Percentiles rank a stretch among this genome's conserved stretches.
phyloP scores from a whole-genome alignment of 2,329 filamentous ascomycete genomes.

The Calonectria naviculata region DNA sequence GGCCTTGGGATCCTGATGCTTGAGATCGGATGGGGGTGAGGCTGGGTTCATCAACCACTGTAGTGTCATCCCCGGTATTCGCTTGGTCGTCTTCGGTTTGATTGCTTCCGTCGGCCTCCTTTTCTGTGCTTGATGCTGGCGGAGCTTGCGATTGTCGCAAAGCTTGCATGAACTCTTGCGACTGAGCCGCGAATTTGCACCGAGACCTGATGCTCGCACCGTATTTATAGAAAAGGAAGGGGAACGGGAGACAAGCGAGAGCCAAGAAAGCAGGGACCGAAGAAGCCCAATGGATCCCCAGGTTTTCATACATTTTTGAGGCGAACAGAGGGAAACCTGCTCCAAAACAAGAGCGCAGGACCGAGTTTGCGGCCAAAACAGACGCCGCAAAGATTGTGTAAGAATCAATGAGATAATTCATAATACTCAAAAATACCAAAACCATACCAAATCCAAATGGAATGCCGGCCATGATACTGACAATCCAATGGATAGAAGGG shows the following conservation, averaged over 20 bases:
- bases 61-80: neutral
- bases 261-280: neutral
- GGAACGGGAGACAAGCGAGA: neutral
- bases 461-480: neutral
- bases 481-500: neutral
- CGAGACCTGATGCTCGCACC: neutral
- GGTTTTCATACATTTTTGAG: neutral
- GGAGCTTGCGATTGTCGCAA: neutral
- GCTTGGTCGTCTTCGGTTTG: neutral
- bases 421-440: neutral
- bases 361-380: neutral
- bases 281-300: constrained; percentile 3
- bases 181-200: neutral
- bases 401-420: constrained; percentile 1
- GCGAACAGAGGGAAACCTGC: constrained; percentile 1
- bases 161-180: neutral
- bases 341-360: neutral
- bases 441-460: constrained; percentile 4
- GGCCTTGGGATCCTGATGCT: neutral
- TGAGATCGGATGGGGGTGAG: neutral
- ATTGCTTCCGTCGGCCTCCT: neutral
- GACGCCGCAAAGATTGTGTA: constrained; percentile 6
- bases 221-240: neutral
- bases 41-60: neutral
- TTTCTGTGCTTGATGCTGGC: neutral